A percentile compares a stretch with the other conserved stretches of the same genome.
Conservation (phyloP, 2,329 filamentous ascomycete species). For the Didymella sp. region DNA sequence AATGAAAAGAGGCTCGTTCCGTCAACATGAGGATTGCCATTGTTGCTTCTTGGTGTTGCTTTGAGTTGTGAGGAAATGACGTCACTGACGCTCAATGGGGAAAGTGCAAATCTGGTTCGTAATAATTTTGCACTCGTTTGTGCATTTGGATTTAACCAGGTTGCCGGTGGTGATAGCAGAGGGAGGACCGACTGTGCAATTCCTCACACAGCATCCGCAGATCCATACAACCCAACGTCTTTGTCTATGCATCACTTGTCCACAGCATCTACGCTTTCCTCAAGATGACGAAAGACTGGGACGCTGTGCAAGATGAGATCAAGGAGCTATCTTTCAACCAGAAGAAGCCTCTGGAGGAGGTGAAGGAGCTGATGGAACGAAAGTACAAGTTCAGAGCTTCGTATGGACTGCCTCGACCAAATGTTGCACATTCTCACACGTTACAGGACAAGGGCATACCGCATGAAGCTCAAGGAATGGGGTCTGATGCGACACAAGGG, state of each 20-base stretch:
- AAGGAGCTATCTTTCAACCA: slow-evolving; percentile 44
- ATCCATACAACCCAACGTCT: not conserved
- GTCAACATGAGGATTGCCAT: not conserved
- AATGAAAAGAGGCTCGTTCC: not conserved
- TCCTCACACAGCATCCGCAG: not conserved
- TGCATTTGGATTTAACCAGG: not conserved
- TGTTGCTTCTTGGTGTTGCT: not conserved
- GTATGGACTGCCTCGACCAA: slow-evolving; percentile 24
- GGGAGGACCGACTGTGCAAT: not conserved
- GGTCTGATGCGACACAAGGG: slow-evolving; percentile 36
- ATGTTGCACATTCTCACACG: slow-evolving; percentile 6
- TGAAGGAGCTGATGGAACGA: slow-evolving; percentile 44
- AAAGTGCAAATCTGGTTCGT: slow-evolving; percentile 6
- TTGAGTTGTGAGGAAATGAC: not conserved
- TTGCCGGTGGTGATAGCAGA: not conserved
- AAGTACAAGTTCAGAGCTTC: slow-evolving; percentile 45
- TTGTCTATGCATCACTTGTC: not conserved
- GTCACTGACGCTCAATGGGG: not conserved
- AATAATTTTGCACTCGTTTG: slow-evolving; percentile 14
- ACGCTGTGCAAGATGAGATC: slow-evolving; percentile 39
- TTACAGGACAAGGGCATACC: slow-evolving; percentile 45
- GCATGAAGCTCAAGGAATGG: slow-evolving; percentile 50
- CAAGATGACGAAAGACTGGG: slow-evolving; percentile 46
- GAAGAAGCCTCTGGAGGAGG: slow-evolving; percentile 44
- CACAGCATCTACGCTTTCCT: not conserved